Percentiles rank a stretch among this genome's conserved stretches.
Conservation (phyloP, 352 stramenopile species). For the Globisporangium emineosum region DNA sequence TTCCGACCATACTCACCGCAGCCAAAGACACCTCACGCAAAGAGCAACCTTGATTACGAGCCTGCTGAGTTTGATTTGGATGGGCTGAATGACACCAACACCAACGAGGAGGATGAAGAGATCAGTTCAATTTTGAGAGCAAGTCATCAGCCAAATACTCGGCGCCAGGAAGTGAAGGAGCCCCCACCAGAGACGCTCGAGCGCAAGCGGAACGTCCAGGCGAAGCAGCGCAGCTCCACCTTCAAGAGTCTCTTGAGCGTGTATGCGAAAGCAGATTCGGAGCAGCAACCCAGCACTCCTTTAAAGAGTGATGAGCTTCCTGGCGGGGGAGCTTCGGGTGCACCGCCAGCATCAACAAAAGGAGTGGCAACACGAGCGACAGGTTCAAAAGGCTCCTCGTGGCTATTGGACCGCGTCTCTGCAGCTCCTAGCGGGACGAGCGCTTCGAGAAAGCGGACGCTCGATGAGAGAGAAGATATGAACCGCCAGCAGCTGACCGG, state of each 20-base stretch:
- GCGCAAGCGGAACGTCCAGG: conserved; percentile 13
- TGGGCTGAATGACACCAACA: background rate
- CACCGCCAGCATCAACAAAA: background rate
- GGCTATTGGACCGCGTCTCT: conserved; percentile 19
- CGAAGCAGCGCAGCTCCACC: conserved; percentile 22
- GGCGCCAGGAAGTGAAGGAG: background rate
- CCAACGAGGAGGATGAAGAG: background rate
- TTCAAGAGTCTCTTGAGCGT: conserved; percentile 16
- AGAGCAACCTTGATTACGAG: background rate
- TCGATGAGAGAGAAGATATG: background rate
- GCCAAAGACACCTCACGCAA: background rate
- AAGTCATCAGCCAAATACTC: background rate
- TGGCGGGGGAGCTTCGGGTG: too few species aligned
- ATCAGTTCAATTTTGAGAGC: background rate
- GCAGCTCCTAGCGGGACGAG: conserved; percentile 11
- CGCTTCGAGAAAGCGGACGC: conserved; percentile 8
- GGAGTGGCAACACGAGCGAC: background rate
- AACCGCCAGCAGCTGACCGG: background rate
- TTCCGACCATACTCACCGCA: conserved; percentile 2
- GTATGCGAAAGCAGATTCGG: conserved; percentile 2
- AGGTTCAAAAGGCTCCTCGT: conserved; percentile 17
- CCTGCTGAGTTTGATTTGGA: background rate
- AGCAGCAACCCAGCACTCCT: background rate
- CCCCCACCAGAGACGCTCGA: conserved; percentile 13
- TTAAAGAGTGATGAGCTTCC: conserved; percentile 12